Conservation (phyloP, 768 basidiomycete species). For the Collybia sordida region DNA sequence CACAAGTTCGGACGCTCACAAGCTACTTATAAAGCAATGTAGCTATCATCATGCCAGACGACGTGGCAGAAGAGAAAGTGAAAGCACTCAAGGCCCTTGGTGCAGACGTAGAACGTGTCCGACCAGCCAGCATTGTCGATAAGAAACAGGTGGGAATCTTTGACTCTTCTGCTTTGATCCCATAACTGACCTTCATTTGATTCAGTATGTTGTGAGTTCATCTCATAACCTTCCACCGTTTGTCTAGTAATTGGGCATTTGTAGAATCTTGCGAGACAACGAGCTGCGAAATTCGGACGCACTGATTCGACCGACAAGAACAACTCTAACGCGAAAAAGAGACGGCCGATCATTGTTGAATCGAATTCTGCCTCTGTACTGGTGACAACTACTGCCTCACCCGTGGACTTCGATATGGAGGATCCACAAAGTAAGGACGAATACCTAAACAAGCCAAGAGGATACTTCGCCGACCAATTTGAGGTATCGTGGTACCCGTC, state of each 20-base stretch:
- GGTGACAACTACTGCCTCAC: slow-evolving; percentile 49
- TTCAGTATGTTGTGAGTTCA: slow-evolving; percentile 63
- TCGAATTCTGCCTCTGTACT: slow-evolving; percentile 50
- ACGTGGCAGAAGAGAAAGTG: slow-evolving; percentile 90
- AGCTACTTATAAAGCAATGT: background rate
- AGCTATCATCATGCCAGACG: slow-evolving; percentile 92
- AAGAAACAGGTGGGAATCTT: slow-evolving; percentile 76
- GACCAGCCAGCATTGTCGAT: slow-evolving; percentile 96
- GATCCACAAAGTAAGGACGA: slow-evolving; percentile 39
- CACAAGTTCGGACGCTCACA: background rate
- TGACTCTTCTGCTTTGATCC: too few species aligned
- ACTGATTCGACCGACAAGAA: slow-evolving; percentile 29
- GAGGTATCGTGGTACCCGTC: slow-evolving; percentile 41
- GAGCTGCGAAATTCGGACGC: slow-evolving; percentile 73
- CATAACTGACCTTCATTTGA: slow-evolving; percentile 1
- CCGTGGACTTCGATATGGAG: slow-evolving; percentile 33
- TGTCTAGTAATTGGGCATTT: background rate
- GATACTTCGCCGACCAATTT: slow-evolving; percentile 96
- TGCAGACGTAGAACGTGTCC: slow-evolving; percentile 84
- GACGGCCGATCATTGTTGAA: slow-evolving; percentile 30
- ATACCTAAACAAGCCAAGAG: slow-evolving; percentile 57
- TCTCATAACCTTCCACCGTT: background rate
- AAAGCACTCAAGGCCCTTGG: slow-evolving; percentile 81
- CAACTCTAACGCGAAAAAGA: slow-evolving; percentile 8
- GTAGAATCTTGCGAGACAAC: slow-evolving; percentile 85